A percentile compares a stretch with the other conserved stretches of the same genome.
Evolutionary conservation across 2,329 filamentous ascomycete genomes (phyloP).

Genomic region (Penicillium paneum): DNA sequence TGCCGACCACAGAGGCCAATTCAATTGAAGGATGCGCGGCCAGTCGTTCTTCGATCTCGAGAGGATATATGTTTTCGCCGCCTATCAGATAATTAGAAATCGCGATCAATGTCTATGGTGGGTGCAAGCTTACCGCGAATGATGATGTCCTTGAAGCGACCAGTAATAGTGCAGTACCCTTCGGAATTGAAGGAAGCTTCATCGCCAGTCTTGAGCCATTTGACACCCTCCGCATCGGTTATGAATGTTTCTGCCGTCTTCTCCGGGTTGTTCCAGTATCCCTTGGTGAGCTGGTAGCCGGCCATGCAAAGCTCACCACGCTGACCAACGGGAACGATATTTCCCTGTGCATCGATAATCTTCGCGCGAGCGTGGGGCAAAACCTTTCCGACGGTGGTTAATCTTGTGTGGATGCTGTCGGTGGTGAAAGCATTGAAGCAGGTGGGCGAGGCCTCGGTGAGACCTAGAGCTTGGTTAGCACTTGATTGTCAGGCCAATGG

Average conservation of each 20-base stretch:
- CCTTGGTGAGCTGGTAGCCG: conserved; percentile 67
- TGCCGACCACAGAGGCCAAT: conserved; percentile 66
- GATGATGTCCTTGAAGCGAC: conserved; percentile 76
- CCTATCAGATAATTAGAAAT: conserved; percentile 40
- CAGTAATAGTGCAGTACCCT: conserved; percentile 70
- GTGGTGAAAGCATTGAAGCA: conserved; percentile 77
- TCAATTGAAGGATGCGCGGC: conserved; percentile 60
- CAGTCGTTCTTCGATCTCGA: conserved; percentile 73
- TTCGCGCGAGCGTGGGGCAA: conserved; percentile 75
- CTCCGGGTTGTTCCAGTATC: conserved; percentile 64
- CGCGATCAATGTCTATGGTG: not conserved
- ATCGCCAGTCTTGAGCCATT: conserved; percentile 67
- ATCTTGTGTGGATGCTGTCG: conserved; percentile 63
- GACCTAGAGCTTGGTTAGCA: conserved; percentile 35
- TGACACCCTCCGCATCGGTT: conserved; percentile 55
- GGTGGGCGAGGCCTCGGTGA: conserved; percentile 76
- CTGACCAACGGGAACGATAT: conserved; percentile 63
- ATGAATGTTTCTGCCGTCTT: conserved; percentile 72
- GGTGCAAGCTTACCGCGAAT: conserved; percentile 55
- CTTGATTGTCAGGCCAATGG: not conserved
- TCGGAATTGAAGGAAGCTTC: conserved; percentile 52
- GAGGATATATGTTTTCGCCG: conserved; percentile 70
- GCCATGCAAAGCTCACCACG: conserved; percentile 74
- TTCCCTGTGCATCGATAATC: conserved; percentile 64
- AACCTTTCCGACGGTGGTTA: conserved; percentile 71